A percentile compares a stretch with the other conserved stretches of the same genome.
Conservation (phyloP, 2,329 filamentous ascomycete genomes). For the Phyllosticta paracitricarpa region DNA sequence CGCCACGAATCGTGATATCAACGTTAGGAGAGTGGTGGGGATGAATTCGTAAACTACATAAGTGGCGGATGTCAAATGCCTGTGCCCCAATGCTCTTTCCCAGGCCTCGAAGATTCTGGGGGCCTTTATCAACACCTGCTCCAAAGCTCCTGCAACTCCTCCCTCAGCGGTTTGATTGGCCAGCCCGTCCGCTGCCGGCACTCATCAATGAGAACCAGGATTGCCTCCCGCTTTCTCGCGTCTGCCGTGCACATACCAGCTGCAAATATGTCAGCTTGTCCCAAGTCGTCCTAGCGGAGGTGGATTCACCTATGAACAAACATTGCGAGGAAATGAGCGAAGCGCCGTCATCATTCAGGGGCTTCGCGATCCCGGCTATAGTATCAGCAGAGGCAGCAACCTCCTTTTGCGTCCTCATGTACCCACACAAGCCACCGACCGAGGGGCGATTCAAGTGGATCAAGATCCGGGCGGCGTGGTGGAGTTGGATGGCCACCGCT, state of each 20-base stretch:
- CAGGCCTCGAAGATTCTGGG: not conserved
- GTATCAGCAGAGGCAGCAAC: conserved; percentile 38
- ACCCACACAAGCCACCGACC: conserved; percentile 40
- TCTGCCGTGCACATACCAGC: not conserved
- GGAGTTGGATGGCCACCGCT: conserved; percentile 41
- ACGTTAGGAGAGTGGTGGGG: not conserved
- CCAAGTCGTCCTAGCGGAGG: not conserved
- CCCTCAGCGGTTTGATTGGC: not conserved
- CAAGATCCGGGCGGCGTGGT: conserved; percentile 43
- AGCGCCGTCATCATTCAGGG: conserved; percentile 7
- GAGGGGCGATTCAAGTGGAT: conserved; percentile 44
- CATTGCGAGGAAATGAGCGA: conserved; percentile 10
- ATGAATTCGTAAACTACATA: not conserved
- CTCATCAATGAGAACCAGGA: not conserved
- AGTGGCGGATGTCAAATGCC: not conserved
- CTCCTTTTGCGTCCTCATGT: conserved; percentile 33
- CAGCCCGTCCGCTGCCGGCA: conserved; percentile 2
- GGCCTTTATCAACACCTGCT: not conserved
- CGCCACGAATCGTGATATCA: not conserved
- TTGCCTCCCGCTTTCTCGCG: not conserved
- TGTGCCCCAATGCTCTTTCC: not conserved
- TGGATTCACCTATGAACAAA: conserved; percentile 4
- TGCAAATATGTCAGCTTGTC: not conserved
- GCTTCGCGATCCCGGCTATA: not conserved
- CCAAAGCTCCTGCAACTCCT: conserved; percentile 3